phyloP scores from a whole-genome alignment of 192 early-diverging fungal genomes.

The Mortierella alpina region DNA sequence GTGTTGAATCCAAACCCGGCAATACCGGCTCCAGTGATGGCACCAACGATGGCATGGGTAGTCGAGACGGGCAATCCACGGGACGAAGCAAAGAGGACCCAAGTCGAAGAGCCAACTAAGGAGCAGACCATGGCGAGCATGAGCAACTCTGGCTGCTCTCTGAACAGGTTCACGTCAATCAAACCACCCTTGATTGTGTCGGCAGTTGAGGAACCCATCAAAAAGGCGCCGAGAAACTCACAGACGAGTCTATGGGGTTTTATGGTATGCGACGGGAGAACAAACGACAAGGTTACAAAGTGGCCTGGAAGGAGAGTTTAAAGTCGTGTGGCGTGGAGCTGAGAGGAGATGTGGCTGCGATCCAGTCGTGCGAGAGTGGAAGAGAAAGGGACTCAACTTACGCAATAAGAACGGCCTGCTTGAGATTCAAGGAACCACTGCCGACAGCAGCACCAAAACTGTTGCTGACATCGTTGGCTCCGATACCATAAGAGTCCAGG shows the following conservation, averaged over 20 bases:
- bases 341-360: too few relatives aligned
- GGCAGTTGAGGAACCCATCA: constrained; percentile 77
- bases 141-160: constrained; percentile 72
- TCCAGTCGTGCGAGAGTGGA: too few relatives aligned
- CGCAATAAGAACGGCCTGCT: constrained; percentile 81
- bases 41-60: constrained; percentile 88
- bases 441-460: constrained; percentile 87
- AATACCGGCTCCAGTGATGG: constrained; percentile 81
- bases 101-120: constrained; percentile 78
- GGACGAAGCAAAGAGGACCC: constrained; percentile 81
- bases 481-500: constrained; percentile 80
- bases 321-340: too few relatives aligned
- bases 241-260: constrained; percentile 62
- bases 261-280: too few relatives aligned
- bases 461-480: constrained; percentile 91
- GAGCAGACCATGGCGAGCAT: constrained; percentile 91
- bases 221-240: constrained; percentile 81
- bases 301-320: too few relatives aligned
- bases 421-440: constrained; percentile 78
- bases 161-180: constrained; percentile 68
- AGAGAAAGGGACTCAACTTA: neutral
- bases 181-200: constrained; percentile 88
- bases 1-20: constrained; percentile 73
- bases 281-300: too few relatives aligned
- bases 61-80: constrained; percentile 82